Base-by-base conservation (phyloP, 768 basidiomycete genomes). In the Roridomyces roridus region DNA sequence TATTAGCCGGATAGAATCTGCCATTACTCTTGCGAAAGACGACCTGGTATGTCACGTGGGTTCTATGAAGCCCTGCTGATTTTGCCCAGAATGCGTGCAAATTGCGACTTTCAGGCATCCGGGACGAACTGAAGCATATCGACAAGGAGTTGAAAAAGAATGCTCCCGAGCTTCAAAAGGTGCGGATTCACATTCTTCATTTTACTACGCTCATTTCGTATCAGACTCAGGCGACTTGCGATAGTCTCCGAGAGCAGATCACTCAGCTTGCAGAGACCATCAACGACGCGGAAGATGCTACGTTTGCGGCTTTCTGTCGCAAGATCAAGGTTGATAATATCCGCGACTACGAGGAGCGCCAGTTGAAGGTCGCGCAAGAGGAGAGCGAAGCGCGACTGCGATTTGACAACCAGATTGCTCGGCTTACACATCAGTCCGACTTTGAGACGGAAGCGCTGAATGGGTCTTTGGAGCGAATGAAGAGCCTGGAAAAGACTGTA, bases 301-400 rank as follows among this genome's bases (percentile, higher is more conserved):
- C 96, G 12, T 98, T 96, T 67, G 76, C 72, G 1, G 70, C 74
- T 4, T 98, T 99, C 75, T 98, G 96, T 68, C 69, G 73, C 34
- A 82, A 85, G 63, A 94, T 98, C 62, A 82, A 85, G 10, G 88
- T 97, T 7, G 70, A 74, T 15, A 87, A 87, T 72, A 94, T 99
- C 60, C 85, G 96, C 24, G 93, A 96, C 64, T 99, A 96, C 68
- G 96, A 98, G 72, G 91, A 94, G 68, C 85, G 90, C 20, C 94
- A 96, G 67, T 77, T 98, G 26, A 91, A 89, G 70, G 84, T 92
- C 21, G 93, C 92, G 0, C 89, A 94, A 71, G 91, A 92, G 65
- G 94, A 94, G 70, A 91, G 85, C 66, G 92, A 91, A 64, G 91
- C 91, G 8, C 77, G 92, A 54, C 74, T 95, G 62, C 82, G 89